Evolutionary conservation across 2,329 filamentous ascomycete genomes (phyloP).

Genomic region (Fusarium torreyae): DNA sequence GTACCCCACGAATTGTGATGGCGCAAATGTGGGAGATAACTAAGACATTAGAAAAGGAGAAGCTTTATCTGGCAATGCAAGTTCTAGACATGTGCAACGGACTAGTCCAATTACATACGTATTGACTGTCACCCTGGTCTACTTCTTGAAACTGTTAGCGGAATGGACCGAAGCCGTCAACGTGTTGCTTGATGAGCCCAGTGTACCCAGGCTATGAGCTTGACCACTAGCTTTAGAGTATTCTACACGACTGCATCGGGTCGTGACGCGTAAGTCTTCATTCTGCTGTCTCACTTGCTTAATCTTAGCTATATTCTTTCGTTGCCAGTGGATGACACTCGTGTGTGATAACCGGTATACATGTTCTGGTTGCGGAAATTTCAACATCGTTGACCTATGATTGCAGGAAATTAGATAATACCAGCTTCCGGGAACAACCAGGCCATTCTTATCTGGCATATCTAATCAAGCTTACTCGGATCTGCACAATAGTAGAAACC

Average conservation of each 20-base stretch:
- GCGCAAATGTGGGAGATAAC: not conserved
- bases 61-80: not conserved
- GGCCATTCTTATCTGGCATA: too few relatives aligned
- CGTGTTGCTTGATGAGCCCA: not conserved
- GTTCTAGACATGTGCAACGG: not conserved
- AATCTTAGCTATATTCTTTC: not conserved
- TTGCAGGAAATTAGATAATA: too few relatives aligned
- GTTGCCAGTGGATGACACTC: not conserved
- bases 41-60: not conserved
- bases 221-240: not conserved
- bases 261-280: not conserved
- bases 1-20: not conserved
- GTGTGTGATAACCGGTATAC: too few relatives aligned
- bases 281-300: slow-evolving; percentile 4
- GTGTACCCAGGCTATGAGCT: not conserved
- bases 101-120: not conserved
- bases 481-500: too few relatives aligned
- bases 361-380: not conserved
- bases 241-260: not conserved
- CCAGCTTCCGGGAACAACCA: too few relatives aligned
- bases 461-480: too few relatives aligned
- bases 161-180: slow-evolving; percentile 6
- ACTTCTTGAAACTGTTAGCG: slow-evolving; percentile 3
- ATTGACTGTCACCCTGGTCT: not conserved
- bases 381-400: too few relatives aligned